These are phyloP conservation scores for Kodamaea anthophila DNA, from an alignment of 1,139 yeast genomes.

Conservation along the genomic window DNA sequence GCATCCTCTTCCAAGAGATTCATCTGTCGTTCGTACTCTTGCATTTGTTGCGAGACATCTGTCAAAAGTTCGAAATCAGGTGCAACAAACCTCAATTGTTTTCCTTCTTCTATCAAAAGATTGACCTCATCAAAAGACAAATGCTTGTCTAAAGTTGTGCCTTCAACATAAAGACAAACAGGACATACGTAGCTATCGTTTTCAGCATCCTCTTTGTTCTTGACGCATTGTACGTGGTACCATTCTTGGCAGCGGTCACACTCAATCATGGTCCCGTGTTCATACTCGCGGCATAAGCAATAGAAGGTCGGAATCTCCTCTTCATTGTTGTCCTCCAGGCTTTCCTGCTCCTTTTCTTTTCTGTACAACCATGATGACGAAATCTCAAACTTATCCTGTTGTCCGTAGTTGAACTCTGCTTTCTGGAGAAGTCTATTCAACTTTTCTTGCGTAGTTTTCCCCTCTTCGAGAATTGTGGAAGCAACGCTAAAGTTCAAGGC, in stretches of 20 bases:
- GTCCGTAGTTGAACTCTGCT: constrained; percentile 31
- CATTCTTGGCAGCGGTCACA: constrained; percentile 78
- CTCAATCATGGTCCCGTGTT: constrained; percentile 70
- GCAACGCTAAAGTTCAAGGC: too few relatives aligned
- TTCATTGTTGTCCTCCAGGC: constrained; percentile 8
- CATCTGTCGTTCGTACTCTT: too few relatives aligned
- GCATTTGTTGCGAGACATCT: too few relatives aligned
- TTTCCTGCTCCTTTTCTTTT: constrained; percentile 8
- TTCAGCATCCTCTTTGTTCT: constrained; percentile 27
- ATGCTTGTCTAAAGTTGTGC: too few relatives aligned
- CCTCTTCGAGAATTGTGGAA: too few relatives aligned
- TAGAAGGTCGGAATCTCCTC: constrained; percentile 29
- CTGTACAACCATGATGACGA: constrained; percentile 21
- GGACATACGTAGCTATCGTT: constrained; percentile 52
- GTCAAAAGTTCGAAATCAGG: too few relatives aligned
- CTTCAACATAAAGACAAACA: constrained; percentile 42
- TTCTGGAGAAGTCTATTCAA: constrained; percentile 27
- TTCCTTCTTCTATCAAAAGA: too few relatives aligned
- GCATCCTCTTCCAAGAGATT: constrained; percentile 7
- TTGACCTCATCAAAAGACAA: too few relatives aligned
- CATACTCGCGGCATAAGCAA: constrained; percentile 67
- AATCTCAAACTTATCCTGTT: constrained; percentile 31
- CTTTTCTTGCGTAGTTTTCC: too few relatives aligned
- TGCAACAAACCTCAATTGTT: too few relatives aligned
- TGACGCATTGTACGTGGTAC: constrained; percentile 68